Base-by-base conservation (phyloP, 805 yeast genomes). In the Nadsonia fulvescens region DNA sequence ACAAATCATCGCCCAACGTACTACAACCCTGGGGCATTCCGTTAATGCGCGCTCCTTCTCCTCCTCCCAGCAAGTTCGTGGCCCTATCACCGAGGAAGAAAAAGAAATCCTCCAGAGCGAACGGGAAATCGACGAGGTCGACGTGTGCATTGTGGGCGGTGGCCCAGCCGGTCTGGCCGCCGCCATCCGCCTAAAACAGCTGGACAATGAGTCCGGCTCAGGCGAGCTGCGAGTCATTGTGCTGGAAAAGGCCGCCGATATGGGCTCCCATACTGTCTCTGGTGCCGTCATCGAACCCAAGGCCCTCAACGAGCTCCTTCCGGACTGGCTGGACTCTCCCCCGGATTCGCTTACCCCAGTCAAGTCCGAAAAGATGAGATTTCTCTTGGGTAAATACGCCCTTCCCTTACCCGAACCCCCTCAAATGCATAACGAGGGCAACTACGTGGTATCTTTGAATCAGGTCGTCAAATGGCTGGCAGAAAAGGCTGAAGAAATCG, bases 111-210 rank as follows among this genome's bases (percentile, higher is more conserved):
- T 36, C 17, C 13, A 25, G 7, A 73, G 67, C 34, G 78, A 72
- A 35, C 58, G 96, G 30, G 92, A 77, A 5, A 65, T 61, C 8
- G 98, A 89, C 43, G 65, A 67, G 16, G 94, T 79, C 8, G 98
- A 89, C 48, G 93, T 89, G 12, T 77, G 92, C 42, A 81, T 89
- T 27, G 93, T 89, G 2, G 98, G 98, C 22, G 96, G 92, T 18
- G 98, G 98, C 0, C 96, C 96, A 5, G 91, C 96, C 2, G 98
- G 98, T 3, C 56, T 89, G 26, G 83, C 94, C 1, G 74, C 98
- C 2, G 96, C 96, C 8, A 89, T 89, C 35, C 63, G 66, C 37
- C 56, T 81, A 33, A 89, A 89, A 48, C 94, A 83, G 46, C 53
- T 86, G 18, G 94, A 83, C 43, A 54, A 61, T 28, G 72, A 65